Base-by-base conservation (phyloP, 2,329 filamentous ascomycete species). In the Ampelomyces quisqualis region DNA sequence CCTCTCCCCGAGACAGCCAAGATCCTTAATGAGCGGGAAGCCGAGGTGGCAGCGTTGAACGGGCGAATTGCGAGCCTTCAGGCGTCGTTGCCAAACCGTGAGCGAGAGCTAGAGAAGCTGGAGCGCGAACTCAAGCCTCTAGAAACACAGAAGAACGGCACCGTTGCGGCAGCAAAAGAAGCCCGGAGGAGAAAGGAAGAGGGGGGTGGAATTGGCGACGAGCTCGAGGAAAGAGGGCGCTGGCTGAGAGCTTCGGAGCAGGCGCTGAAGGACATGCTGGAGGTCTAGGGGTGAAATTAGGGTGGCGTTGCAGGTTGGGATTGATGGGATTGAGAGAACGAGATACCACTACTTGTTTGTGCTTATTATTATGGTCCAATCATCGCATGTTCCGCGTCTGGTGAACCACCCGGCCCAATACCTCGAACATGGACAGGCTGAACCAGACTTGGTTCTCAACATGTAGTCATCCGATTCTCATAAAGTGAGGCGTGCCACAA, bases 161-260 rank as follows among this genome's bases (percentile, higher is more conserved):
- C 80, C 47, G 78, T 78, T 21, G 74, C 79, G 17, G 82, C 85
- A 11, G 86, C 86, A n/a, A 79, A 75, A 52, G 86, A 90, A 57
- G 86, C 86, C 9, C 78, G 77, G 64, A 74, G 81, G 58, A 77
- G 84, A 55, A 85, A 82, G 63, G 85, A 88, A 57, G 65, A 76
- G 62, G 60, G 81, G 7, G 70, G 83, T 6, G 84, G 83, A 5
- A 79, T 82, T 28, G 80, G 80, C 11, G 86, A 89, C 55, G 85
- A 90, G 57, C 65, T 90, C 21, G 87, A 90, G 64, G 84, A 87
- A 66, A 77, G 82, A 54, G 87, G 84, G 5, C 74, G 86, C 51
- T 91, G 87, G 87, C 82, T 83, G 69, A 78, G 80, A 51, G 83
- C 82, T 13, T 81, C 80, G n/a, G 85, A 89, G 60, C 70, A 72